These are phyloP conservation scores for Epithemia pelagica DNA, from an alignment of 108 stramenopile species.

Conservation along the genomic window DNA sequence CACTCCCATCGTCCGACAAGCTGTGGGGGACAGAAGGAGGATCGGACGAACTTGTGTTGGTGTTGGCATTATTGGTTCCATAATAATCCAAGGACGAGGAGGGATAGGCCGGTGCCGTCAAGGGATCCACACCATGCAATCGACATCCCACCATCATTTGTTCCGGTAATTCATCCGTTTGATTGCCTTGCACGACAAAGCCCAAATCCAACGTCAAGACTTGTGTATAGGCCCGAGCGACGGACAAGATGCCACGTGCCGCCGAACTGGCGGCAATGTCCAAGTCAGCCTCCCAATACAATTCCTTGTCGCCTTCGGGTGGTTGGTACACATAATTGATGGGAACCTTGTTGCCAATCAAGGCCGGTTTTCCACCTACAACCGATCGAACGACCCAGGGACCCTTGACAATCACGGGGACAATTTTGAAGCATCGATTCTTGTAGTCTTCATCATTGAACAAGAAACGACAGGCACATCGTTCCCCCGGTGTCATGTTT, in stretches of 20 bases:
- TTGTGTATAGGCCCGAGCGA: conserved; percentile 67
- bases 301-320: conserved; percentile 32
- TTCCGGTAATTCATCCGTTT: conserved; percentile 70
- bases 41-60: too few relatives aligned
- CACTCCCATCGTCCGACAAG: not conserved
- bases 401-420: conserved; percentile 75
- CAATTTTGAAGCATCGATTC: conserved; percentile 57
- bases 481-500: conserved; percentile 43
- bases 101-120: conserved; percentile 60
- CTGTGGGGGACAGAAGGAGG: too few relatives aligned
- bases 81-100: too few relatives aligned
- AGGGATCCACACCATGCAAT: conserved; percentile 80
- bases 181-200: conserved; percentile 73
- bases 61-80: too few relatives aligned
- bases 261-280: conserved; percentile 76
- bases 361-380: conserved; percentile 79
- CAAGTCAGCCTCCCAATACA: conserved; percentile 78
- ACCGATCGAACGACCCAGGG: conserved; percentile 78
- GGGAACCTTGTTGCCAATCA: conserved; percentile 68
- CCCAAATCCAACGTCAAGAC: conserved; percentile 74
- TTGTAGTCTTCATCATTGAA: conserved; percentile 44
- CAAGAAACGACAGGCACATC: conserved; percentile 49
- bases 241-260: conserved; percentile 76
- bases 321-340: conserved; percentile 51
- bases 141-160: conserved; percentile 74